A percentile compares a stretch with the other conserved stretches of the same genome.
Evolutionary conservation across 2,329 filamentous ascomycete genomes (phyloP).

Genomic region (Cyclaneusma minus): DNA sequence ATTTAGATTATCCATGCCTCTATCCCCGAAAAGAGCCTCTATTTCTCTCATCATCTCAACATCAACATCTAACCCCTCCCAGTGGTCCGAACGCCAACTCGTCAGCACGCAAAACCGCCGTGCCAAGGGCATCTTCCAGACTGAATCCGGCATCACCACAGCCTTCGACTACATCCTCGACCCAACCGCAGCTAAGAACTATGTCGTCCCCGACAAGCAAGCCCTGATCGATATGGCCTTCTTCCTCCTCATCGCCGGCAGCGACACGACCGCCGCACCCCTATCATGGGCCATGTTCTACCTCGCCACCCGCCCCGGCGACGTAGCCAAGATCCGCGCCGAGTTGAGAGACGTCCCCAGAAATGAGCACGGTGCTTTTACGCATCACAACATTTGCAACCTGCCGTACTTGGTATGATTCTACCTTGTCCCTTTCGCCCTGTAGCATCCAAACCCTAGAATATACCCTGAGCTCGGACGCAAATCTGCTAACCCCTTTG

Average conservation of each 20-base stretch:
- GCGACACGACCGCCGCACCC: conserved; percentile 3
- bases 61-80: too few species aligned
- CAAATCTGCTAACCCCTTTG: too few species aligned
- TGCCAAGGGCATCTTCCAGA: conserved; percentile 1
- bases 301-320: conserved; percentile 1
- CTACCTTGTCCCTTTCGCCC: too few species aligned
- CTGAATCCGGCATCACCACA: neutral
- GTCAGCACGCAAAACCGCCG: neutral
- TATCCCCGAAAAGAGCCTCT: too few species aligned
- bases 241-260: conserved; percentile 4
- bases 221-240: conserved; percentile 3
- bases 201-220: neutral
- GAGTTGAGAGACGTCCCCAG: conserved; percentile 1
- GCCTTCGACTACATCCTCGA: conserved; percentile 5
- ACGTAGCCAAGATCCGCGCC: conserved; percentile 1
- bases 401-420: too few species aligned
- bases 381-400: too few species aligned
- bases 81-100: neutral
- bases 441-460: too few species aligned
- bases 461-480: too few species aligned
- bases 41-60: too few species aligned
- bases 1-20: too few species aligned
- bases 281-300: conserved; percentile 3
- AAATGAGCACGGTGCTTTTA: neutral
- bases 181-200: conserved; percentile 1